A percentile compares a stretch with the other conserved stretches of the same genome.
Conservation (phyloP, 2,329 filamentous ascomycete species). For the Xylariaceae sp. region DNA sequence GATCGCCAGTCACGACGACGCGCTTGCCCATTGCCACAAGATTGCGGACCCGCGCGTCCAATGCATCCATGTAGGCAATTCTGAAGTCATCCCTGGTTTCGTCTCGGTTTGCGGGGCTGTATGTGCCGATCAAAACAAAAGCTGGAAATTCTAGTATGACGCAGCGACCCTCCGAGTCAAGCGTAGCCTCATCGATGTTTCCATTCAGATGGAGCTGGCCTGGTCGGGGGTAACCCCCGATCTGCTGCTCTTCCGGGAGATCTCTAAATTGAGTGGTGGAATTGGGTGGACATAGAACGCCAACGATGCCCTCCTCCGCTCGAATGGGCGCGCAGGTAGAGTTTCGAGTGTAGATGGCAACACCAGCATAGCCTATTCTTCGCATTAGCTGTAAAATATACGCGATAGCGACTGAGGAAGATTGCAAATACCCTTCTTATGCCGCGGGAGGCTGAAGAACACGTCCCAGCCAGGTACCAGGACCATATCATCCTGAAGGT, state of each 20-base stretch:
- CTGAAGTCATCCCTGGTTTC: slow-evolving; percentile 80
- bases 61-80: slow-evolving; percentile 69
- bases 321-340: slow-evolving; percentile 78
- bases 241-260: slow-evolving; percentile 67
- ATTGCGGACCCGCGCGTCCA: slow-evolving; percentile 83
- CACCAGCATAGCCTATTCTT: slow-evolving; percentile 81
- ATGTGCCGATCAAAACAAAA: slow-evolving; percentile 89
- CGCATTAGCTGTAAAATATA: slow-evolving; percentile 6
- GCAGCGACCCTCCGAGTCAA: slow-evolving; percentile 90
- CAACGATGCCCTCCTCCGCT: slow-evolving; percentile 91
- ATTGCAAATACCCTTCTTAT: slow-evolving; percentile 72
- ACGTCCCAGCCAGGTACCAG: slow-evolving; percentile 93
- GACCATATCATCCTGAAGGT: slow-evolving; percentile 92
- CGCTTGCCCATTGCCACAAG: slow-evolving; percentile 74
- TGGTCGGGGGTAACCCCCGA: slow-evolving; percentile 79
- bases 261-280: slow-evolving; percentile 69
- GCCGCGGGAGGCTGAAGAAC: slow-evolving; percentile 85
- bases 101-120: slow-evolving; percentile 85
- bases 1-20: slow-evolving; percentile 79
- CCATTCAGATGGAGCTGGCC: slow-evolving; percentile 69
- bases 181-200: slow-evolving; percentile 60
- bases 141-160: slow-evolving; percentile 89
- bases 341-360: slow-evolving; percentile 92
- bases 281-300: slow-evolving; percentile 69
- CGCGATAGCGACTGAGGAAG: background rate